These are phyloP conservation scores for Tetradesmus obliquus DNA, from an alignment of 139 green algal species.

Conservation along the genomic window DNA sequence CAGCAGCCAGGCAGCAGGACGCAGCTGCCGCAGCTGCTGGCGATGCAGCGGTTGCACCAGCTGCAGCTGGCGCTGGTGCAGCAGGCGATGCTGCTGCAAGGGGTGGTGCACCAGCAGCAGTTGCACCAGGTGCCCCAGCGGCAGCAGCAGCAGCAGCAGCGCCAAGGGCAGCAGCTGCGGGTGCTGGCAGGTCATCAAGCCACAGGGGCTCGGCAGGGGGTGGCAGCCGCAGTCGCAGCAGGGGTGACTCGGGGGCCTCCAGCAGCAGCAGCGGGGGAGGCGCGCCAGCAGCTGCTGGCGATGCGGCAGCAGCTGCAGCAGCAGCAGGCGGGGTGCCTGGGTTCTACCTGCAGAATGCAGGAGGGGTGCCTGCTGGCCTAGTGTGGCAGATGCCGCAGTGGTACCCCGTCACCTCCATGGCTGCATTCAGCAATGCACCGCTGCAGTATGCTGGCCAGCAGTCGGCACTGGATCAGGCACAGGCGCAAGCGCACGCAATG, in stretches of 20 bases:
- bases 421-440: conserved; percentile 61
- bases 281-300: background rate
- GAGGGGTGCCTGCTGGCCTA: conserved; percentile 3
- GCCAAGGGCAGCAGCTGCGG: background rate
- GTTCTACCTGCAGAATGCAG: conserved; percentile 1
- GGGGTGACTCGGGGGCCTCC: background rate
- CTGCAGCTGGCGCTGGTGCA: conserved; percentile 18
- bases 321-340: background rate
- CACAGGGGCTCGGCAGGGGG: background rate
- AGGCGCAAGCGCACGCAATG: conserved; percentile 20
- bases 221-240: background rate
- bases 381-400: conserved; percentile 64
- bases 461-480: conserved; percentile 29
- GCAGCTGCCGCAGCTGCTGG: background rate
- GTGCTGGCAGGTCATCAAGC: background rate
- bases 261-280: conserved; percentile 21
- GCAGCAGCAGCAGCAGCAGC: background rate
- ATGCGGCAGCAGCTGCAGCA: background rate
- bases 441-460: conserved; percentile 78
- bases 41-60: conserved; percentile 13
- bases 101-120: background rate
- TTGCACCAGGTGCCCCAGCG: background rate
- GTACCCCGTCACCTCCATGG: conserved; percentile 68
- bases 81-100: background rate
- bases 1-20: background rate